Base-by-base conservation (phyloP, 805 yeast species). In the Suhomyces sp. region DNA sequence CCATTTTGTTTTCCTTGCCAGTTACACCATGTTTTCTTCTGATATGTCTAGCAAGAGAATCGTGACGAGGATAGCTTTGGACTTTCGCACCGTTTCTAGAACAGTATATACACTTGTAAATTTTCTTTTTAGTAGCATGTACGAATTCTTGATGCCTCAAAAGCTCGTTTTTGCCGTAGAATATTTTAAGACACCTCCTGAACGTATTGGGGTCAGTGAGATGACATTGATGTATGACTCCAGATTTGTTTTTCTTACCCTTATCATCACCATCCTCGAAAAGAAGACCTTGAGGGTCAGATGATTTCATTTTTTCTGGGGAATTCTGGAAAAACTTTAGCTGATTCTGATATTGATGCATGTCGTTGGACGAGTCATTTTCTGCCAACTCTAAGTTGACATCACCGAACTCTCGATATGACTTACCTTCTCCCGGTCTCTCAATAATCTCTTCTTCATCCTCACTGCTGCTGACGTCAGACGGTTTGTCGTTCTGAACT, bases 131-230 rank as follows among this genome's bases (percentile, higher is more conserved):
- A 20, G 77, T 72, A 10, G 78, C 79, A 60, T 75, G 79, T 20
- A 74, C 78, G 61, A 73, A 74, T 54, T 75, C 79, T 54, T 75
- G 77, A 59, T 75, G 79, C 51, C 78, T 59, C 37, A 72, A 62
- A 44, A 75, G 62, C 56, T 74, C 78, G 54, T 73, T 74, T 51
- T 71, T 74, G 13, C 79, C 79, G 53, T 75, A 73, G 47, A 75
- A 75, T 0, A 73, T 68, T 58, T 73, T 74, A 33, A 66, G 57
- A 53, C 79, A 75, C 29, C 71, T 67, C 27, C 60, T 56, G 21
- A 58, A 51, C 3, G 69, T 61, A 5, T 51, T 50, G 5, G 78
- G 75, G 53, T 73, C 77, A 6, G 60, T 57, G 29, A 71, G 60
- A 54, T 70, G 73, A 55, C 79, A 75, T 56, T 73, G 78, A 54